Percentiles rank a stretch among this genome's conserved stretches.
Evolutionary conservation across 257 asterid species (phyloP).

Genomic region (Capsicum chinense): DNA sequence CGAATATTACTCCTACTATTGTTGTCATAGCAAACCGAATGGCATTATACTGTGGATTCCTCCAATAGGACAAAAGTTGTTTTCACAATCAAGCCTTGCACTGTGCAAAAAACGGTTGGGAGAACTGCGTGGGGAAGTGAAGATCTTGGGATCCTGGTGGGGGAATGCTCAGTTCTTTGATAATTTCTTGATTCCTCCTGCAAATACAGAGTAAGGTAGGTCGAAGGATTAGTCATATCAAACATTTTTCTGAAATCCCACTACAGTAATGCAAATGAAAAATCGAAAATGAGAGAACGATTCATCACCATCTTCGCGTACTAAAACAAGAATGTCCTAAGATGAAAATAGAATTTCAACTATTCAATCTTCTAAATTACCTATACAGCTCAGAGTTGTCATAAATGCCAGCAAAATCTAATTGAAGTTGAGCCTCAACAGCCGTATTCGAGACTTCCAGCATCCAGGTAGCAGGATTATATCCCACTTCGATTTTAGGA

Average conservation of each 20-base stretch:
- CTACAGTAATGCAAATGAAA: too few relatives aligned
- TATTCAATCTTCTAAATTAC: conserved; percentile 42
- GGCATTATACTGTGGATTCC: conserved; percentile 70
- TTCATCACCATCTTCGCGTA: too few relatives aligned
- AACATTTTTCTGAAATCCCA: too few relatives aligned
- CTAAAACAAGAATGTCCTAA: not conserved
- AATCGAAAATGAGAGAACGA: too few relatives aligned
- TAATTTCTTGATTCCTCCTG: conserved; percentile 80
- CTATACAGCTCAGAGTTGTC: conserved; percentile 70
- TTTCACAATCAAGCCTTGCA: conserved; percentile 90
- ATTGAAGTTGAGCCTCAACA: conserved; percentile 68
- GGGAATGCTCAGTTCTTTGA: conserved; percentile 65
- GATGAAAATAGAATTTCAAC: conserved; percentile 10
- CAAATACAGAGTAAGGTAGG: conserved; percentile 24
- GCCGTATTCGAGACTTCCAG: conserved; percentile 71
- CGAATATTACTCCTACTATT: conserved; percentile 64
- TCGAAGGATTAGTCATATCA: conserved; percentile 24
- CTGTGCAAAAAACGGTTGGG: conserved; percentile 63
- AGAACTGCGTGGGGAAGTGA: conserved; percentile 56
- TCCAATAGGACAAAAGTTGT: conserved; percentile 72
- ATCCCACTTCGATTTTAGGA: conserved; percentile 70
- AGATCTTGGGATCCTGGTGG: conserved; percentile 66
- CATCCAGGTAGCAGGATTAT: conserved; percentile 95
- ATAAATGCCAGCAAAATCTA: conserved; percentile 74
- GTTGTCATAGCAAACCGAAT: conserved; percentile 70